phyloP scores from a whole-genome alignment of 192 early-diverging fungal genomes.

The Coemansia sp. region DNA sequence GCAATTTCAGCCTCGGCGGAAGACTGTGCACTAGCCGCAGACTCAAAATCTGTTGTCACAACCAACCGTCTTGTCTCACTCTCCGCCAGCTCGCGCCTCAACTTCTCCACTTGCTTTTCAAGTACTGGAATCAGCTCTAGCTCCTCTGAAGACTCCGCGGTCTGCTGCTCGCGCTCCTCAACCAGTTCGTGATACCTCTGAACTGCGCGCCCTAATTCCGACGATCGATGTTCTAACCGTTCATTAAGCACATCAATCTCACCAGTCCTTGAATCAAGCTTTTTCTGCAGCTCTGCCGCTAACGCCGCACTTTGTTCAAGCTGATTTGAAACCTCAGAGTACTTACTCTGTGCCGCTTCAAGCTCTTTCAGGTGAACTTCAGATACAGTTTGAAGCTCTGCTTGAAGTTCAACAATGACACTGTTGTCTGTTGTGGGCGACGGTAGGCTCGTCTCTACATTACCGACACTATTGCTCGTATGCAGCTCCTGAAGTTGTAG shows the following conservation, averaged over 20 bases:
- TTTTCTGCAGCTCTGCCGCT: conserved; percentile 12
- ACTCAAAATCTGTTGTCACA: conserved; percentile 6
- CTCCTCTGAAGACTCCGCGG: conserved; percentile 10
- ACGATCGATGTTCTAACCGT: conserved; percentile 13
- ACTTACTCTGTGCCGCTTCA: background rate
- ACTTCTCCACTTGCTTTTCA: conserved; percentile 21
- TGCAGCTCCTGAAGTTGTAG: conserved; percentile 22
- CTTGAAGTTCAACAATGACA: conserved; percentile 17
- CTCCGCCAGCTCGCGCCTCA: conserved; percentile 22
- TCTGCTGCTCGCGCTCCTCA: conserved; percentile 18
- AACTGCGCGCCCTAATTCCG: conserved; percentile 15
- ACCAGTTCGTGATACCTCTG: conserved; percentile 26
- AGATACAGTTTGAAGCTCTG: conserved; percentile 1
- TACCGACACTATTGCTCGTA: background rate
- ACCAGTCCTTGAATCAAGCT: conserved; percentile 14
- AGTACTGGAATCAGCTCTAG: conserved; percentile 10
- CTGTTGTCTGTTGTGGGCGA: background rate
- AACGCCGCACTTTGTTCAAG: conserved; percentile 10
- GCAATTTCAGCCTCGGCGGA: conserved; percentile 30
- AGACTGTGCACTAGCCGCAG: background rate
- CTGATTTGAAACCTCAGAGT: conserved; percentile 1
- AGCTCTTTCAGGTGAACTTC: conserved; percentile 10
- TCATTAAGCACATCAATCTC: conserved; percentile 17
- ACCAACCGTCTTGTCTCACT: conserved; percentile 17
- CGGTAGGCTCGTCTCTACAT: background rate